Evolutionary conservation across 2,329 filamentous ascomycete genomes (phyloP).

Genomic region (Claviceps pazoutovae): DNA sequence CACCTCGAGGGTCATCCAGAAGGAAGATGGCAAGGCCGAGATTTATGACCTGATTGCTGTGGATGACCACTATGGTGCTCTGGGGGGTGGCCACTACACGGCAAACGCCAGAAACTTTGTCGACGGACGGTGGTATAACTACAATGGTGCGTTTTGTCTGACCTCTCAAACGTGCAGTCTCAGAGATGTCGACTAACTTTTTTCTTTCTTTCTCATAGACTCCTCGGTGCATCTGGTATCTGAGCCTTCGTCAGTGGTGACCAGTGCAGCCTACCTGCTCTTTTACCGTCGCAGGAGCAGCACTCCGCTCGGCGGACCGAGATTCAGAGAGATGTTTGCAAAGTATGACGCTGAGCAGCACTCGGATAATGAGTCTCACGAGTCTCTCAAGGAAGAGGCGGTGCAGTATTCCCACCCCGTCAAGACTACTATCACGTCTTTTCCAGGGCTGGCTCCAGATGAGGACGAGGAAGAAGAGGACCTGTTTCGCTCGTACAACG

Average conservation of each 20-base stretch:
- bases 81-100: conserved; percentile 93
- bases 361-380: conserved; percentile 27
- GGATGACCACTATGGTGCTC: conserved; percentile 86
- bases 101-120: conserved; percentile 88
- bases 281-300: conserved; percentile 85
- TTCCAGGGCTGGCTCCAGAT: conserved; percentile 15
- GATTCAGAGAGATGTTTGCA: conserved; percentile 57
- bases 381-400: conserved; percentile 59
- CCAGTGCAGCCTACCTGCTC: conserved; percentile 72
- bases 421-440: conserved; percentile 20
- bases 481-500: conserved; percentile 20
- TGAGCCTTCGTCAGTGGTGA: conserved; percentile 51
- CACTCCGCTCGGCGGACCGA: conserved; percentile 62
- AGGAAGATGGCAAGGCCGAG: conserved; percentile 67
- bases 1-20: conserved; percentile 61
- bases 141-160: conserved; percentile 58
- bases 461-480: conserved; percentile 17
- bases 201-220: conserved; percentile 36
- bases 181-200: neutral
- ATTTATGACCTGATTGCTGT: conserved; percentile 91
- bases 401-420: conserved; percentile 29
- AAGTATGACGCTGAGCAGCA: conserved; percentile 38
- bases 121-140: conserved; percentile 85
- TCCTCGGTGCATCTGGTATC: conserved; percentile 51
- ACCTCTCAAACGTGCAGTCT: too few species aligned